phyloP scores from a whole-genome alignment of 129 eudicot species.

The Flaveria linearis region DNA sequence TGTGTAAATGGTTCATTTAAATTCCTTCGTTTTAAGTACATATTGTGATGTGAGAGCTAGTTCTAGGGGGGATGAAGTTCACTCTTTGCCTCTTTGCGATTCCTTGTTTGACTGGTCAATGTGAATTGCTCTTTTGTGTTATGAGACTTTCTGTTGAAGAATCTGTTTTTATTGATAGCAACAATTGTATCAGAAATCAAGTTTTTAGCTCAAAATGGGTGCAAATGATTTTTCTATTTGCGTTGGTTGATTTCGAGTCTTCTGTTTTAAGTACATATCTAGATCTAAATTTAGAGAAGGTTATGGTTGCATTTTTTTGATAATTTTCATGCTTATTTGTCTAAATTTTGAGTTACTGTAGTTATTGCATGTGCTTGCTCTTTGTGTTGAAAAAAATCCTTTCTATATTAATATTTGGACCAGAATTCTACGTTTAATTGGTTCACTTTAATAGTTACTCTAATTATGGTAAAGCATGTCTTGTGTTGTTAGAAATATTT shows the following conservation, averaged over 20 bases:
- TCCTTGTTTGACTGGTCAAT: neutral
- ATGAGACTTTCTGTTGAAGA: neutral
- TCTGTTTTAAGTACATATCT: neutral
- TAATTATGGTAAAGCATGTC: neutral
- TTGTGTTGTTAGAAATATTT: neutral
- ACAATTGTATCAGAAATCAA: constrained; percentile 1
- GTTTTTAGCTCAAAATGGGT: neutral
- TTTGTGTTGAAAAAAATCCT: neutral
- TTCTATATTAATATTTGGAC: neutral
- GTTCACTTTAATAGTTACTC: neutral
- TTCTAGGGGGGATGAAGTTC: constrained; percentile 8
- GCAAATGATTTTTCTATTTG: neutral
- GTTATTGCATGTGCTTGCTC: neutral
- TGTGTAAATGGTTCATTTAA: neutral
- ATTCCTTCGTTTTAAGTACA: neutral
- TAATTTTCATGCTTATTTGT: neutral
- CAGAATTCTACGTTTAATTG: no score
- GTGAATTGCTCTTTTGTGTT: neutral
- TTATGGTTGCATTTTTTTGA: neutral
- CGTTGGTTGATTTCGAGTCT: neutral
- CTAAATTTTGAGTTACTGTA: constrained; percentile 2
- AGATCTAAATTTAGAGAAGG: neutral
- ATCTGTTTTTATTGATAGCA: neutral
- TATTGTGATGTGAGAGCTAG: neutral
- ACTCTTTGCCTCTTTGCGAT: neutral